Evolutionary conservation across 2,329 filamentous ascomycete species (phyloP).

Genomic region (Calonectria pseudoturangicola): DNA sequence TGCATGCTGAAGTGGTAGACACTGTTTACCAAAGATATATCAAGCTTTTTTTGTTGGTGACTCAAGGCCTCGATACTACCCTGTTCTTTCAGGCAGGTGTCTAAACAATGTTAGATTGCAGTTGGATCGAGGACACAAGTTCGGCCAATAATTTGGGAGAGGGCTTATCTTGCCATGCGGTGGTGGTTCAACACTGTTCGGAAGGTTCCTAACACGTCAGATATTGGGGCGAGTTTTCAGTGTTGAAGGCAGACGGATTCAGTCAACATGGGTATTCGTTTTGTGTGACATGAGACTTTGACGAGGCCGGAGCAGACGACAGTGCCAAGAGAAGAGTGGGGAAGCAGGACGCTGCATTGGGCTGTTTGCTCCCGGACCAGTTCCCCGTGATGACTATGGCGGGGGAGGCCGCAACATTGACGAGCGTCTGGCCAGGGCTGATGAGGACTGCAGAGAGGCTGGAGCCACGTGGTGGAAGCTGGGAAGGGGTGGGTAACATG

Average conservation of each 20-base stretch:
- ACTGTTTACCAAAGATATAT: not conserved
- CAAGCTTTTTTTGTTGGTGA: not conserved
- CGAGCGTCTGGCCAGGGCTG: slow-evolving; percentile 2
- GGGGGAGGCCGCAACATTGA: slow-evolving; percentile 15
- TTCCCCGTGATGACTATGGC: slow-evolving; percentile 26
- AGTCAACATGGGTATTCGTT: not conserved
- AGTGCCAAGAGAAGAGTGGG: slow-evolving; percentile 35
- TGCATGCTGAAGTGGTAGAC: not conserved
- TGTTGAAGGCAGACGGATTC: not conserved
- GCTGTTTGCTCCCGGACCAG: not conserved
- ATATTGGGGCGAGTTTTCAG: not conserved
- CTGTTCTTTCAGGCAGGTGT: slow-evolving; percentile 10
- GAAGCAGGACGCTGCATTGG: slow-evolving; percentile 28
- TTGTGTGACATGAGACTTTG: slow-evolving; percentile 34
- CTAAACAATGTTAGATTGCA: not conserved
- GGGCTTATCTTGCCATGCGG: slow-evolving; percentile 4
- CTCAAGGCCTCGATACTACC: not conserved
- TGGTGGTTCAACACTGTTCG: slow-evolving; percentile 6
- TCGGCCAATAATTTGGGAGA: slow-evolving; percentile 5
- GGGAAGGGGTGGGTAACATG: slow-evolving; percentile 35
- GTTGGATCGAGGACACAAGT: not conserved
- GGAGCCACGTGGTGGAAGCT: slow-evolving; percentile 38
- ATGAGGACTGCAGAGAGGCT: slow-evolving; percentile 22
- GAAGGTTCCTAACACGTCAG: slow-evolving; percentile 16
- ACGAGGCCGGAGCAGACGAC: slow-evolving; percentile 9